Evolutionary conservation across 1,139 yeast species (phyloP), one percentile per base, ranked within the genome.

Genomic region (Pichia sp.): DNA sequence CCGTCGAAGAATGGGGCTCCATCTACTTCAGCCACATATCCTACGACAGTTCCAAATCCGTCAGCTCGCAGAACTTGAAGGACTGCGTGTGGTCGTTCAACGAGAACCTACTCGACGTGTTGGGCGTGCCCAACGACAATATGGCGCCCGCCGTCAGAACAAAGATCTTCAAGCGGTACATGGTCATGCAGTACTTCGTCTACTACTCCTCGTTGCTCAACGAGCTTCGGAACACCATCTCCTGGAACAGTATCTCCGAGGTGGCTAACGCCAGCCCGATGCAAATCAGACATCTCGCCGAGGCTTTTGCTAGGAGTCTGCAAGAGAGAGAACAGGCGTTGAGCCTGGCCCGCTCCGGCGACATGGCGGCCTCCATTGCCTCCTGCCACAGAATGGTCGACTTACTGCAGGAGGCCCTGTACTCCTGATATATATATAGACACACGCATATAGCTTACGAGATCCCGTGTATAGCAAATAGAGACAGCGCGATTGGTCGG

Each of bases 41-140:
- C 12, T 30, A 54, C 2, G 41, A 46, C 42, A 7, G 8, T 17
- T 7, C 34, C 43, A n/a, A 44, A 12, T 12, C 46, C 17, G 46
- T 24, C n/a, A 42, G 46, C 31, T 4, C 17, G 16, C 14, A 8
- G 16, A 4, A 14, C 3, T 29, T 64, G 14, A 48, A 57, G 30
- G 69, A 66, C 50, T 59, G 63, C 33, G 53, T 62, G 50, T 63
- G 66, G 62, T 55, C 65, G 3, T 64, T 61, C 38, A 54, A 56
- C 12, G 63, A 62, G 48, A 45, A 55, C 1, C 50, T 67, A 4
- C 50, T 66, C n/a, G 61, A 63, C 42, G 34, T 33, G 6, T 30
- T 64, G 9, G 58, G 56, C 2, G 48, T 62, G 5, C 69, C 69
- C 1, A 58, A 59, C 42, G 56, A 50, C 2, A 60, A 58, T 24